A percentile compares a stretch with the other conserved stretches of the same genome.
Evolutionary conservation across 78 protist species (phyloP).

Genomic region (Ministeria vibrans): DNA sequence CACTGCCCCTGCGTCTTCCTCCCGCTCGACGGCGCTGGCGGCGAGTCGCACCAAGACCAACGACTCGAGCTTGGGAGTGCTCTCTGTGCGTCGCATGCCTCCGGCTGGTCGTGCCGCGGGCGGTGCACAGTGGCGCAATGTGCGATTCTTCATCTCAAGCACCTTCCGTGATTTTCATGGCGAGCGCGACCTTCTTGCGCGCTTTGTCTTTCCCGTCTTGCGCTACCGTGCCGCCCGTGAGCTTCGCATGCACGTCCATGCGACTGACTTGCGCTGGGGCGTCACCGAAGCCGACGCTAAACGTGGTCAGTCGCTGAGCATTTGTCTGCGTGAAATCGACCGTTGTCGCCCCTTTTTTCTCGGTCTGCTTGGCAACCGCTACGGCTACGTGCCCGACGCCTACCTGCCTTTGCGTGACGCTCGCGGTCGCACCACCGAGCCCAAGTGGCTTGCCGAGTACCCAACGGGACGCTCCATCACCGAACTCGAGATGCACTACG

Average conservation of each 20-base stretch:
- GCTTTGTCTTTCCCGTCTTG: conserved; percentile 59
- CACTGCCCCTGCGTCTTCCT: not conserved
- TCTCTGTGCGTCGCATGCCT: too few species aligned
- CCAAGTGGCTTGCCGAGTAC: conserved; percentile 41
- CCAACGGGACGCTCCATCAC: conserved; percentile 54
- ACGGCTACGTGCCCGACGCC: conserved; percentile 44
- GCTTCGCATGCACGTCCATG: not conserved
- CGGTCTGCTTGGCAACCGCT: conserved; percentile 65
- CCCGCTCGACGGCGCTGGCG: not conserved
- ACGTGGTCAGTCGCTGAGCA: conserved; percentile 13
- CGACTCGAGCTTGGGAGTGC: too few species aligned
- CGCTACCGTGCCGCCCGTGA: conserved; percentile 2
- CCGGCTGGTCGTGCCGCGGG: not conserved
- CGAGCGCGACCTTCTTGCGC: conserved; percentile 57
- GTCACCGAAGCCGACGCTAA: conserved; percentile 36
- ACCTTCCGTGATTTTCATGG: conserved; percentile 73
- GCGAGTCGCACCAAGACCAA: not conserved
- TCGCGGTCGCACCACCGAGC: conserved; percentile 3
- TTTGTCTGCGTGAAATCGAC: conserved; percentile 62
- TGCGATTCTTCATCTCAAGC: conserved; percentile 37
- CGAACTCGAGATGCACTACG: conserved; percentile 57
- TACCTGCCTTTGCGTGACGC: conserved; percentile 17
- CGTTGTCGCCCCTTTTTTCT: conserved; percentile 71
- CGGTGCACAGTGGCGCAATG: not conserved
- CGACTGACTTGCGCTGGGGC: conserved; percentile 82